phyloP scores from a whole-genome alignment of 1,284 basidiomycete species.

The Trichosporon sp. region DNA sequence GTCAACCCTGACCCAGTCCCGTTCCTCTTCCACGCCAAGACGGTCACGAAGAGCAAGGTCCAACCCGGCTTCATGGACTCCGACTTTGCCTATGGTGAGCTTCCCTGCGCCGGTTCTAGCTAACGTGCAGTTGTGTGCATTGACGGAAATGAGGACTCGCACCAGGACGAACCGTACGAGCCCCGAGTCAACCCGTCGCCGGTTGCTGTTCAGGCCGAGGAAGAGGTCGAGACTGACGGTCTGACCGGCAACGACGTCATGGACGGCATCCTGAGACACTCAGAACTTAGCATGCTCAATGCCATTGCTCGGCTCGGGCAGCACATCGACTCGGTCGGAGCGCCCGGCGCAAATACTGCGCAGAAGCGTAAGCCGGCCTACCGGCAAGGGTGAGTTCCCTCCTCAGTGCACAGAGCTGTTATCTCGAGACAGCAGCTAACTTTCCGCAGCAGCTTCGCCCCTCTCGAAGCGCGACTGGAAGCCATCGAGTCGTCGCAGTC shows the following conservation, averaged over 20 bases:
- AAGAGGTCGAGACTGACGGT: neutral
- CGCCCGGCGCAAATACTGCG: neutral
- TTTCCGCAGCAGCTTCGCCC: neutral
- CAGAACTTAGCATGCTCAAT: conserved; percentile 53
- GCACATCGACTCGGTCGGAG: conserved; percentile 39
- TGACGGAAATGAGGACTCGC: conserved; percentile 28
- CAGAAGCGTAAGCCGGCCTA: neutral
- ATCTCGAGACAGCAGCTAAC: neutral
- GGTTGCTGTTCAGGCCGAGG: conserved; percentile 1
- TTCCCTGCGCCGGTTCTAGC: neutral
- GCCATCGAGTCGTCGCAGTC: conserved; percentile 10
- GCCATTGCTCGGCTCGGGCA: conserved; percentile 47
- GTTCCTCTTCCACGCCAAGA: conserved; percentile 46
- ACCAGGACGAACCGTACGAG: neutral
- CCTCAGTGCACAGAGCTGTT: neutral
- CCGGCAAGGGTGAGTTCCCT: neutral
- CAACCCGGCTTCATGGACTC: conserved; percentile 54
- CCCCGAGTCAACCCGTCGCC: conserved; percentile 11
- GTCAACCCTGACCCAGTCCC: conserved; percentile 53
- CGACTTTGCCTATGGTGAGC: conserved; percentile 54
- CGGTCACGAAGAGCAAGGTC: conserved; percentile 43
- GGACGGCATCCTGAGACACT: conserved; percentile 55
- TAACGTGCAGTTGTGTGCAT: conserved; percentile 45
- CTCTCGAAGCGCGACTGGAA: conserved; percentile 3
- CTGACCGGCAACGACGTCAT: conserved; percentile 47